Base-by-base conservation (phyloP, 2,329 filamentous ascomycete species). In the Penicillium nordicum region DNA sequence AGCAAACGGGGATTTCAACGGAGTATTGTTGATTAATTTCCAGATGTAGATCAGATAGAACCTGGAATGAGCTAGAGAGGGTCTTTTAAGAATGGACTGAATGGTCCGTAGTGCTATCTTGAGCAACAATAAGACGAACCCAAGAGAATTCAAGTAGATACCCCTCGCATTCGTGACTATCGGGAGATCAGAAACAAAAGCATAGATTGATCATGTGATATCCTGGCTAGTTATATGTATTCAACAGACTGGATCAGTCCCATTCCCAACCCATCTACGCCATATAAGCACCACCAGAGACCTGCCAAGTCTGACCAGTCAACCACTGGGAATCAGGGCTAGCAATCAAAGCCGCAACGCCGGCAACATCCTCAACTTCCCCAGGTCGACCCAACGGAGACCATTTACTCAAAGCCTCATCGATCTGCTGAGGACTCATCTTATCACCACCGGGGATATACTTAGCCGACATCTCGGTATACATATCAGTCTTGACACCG, bases 21-120 rank as follows among this genome's bases (percentile, higher is more conserved):
- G 18, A 18, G 18, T 2, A 18, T 18, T 18, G 66, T 29, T 61
- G 61, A 23, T 66, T 66, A 70, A 70, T 50, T 29, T 69, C 69
- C 30, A 5, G 11, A 6, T 32, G 69, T 10, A 71, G 64, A 29
- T 71, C 69, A 9, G 70, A 70, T 9, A 72, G 53, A 2, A 69
- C 16, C 50, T 69, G 63, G 16, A 72, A 67, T 14, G 63, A 60
- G 25, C 16, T 18, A 44, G 10, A 18, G 0, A 10, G 21, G 42
- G 16, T 18, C 10, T 18, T 14, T 44, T 12, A 10, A 44, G 14
- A 44, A 32, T 2, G 8, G 43, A 32, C 2, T 18, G 1, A 14
- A 23, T 45, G 7, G 12, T 32, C 30, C 5, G 5, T 12, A 32
- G 30, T 12, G 11, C 30, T 11, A 12, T 32, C 1, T 32, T 12